Conservation (phyloP, 306 rosid genomes). For the Corylus heterophylla region DNA sequence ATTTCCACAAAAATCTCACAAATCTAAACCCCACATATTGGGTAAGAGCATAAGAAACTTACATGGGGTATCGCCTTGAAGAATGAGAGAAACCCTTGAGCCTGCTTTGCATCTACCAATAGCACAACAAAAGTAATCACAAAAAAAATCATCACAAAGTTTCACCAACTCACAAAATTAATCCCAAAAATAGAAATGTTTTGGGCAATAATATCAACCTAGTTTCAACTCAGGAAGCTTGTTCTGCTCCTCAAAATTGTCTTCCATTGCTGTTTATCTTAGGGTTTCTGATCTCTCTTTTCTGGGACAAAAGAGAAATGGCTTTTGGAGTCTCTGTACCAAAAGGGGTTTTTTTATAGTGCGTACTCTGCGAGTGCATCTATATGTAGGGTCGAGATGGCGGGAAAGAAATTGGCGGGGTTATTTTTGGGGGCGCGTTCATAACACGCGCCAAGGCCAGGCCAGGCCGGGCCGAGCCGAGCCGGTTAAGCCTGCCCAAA, state of each 20-base stretch:
- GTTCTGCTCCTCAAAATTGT: slow-evolving; percentile 51
- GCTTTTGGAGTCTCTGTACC: not conserved
- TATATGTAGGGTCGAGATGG: slow-evolving; percentile 30
- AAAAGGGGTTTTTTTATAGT: not conserved
- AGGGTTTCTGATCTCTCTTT: slow-evolving; percentile 29
- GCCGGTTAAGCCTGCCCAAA: not conserved
- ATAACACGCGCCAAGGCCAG: slow-evolving; percentile 2
- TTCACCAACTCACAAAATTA: slow-evolving; percentile 7
- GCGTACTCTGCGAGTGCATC: not conserved
- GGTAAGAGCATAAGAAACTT: slow-evolving; percentile 34
- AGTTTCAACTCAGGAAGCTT: slow-evolving; percentile 93
- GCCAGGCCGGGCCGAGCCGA: not conserved
- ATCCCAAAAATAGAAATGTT: not conserved
- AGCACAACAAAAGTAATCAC: not conserved
- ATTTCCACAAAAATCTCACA: slow-evolving; percentile 1
- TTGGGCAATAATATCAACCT: slow-evolving; percentile 34
- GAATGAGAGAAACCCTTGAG: slow-evolving; percentile 94
- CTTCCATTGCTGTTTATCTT: slow-evolving; percentile 49
- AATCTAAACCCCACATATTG: not conserved
- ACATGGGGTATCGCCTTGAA: slow-evolving; percentile 81
- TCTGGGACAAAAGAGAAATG: not conserved
- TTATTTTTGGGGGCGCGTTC: slow-evolving; percentile 22
- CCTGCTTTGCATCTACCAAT: slow-evolving; percentile 82
- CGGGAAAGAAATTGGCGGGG: slow-evolving; percentile 66
- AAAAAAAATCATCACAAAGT: not conserved